Conservation (phyloP, 768 basidiomycete genomes). For the Daedaleopsis nitida region DNA sequence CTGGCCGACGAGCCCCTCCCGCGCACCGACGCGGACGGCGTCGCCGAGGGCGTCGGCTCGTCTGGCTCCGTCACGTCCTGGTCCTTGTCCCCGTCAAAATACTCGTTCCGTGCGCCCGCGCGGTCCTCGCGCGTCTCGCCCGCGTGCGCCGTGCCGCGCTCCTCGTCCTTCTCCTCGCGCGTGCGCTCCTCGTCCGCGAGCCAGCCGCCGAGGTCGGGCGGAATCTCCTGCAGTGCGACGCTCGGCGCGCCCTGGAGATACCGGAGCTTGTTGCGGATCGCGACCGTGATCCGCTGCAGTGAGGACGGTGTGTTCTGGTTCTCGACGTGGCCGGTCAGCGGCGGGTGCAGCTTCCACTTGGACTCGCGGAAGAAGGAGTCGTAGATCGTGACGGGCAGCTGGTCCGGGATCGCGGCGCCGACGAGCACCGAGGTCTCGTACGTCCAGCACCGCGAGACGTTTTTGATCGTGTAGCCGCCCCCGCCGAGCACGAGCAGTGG, state of each 20-base stretch:
- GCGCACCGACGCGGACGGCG: conserved; percentile 34
- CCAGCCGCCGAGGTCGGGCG: conserved; percentile 83
- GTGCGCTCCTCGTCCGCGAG: conserved; percentile 72
- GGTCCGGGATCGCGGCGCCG: conserved; percentile 79
- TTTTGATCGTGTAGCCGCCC: conserved; percentile 96
- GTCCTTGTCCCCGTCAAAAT: conserved; percentile 73
- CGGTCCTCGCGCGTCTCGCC: conserved; percentile 60
- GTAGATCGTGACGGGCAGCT: conserved; percentile 87
- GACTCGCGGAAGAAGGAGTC: conserved; percentile 92
- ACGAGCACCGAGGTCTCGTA: conserved; percentile 96
- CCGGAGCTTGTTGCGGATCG: conserved; percentile 83
- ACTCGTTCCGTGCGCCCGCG: conserved; percentile 63
- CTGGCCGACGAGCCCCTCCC: conserved; percentile 22
- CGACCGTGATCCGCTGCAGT: conserved; percentile 85
- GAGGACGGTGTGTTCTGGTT: conserved; percentile 87
- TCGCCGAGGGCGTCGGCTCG: conserved; percentile 5
- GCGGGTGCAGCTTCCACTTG: conserved; percentile 91
- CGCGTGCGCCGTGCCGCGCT: conserved; percentile 54
- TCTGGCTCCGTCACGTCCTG: conserved; percentile 46
- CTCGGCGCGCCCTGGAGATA: conserved; percentile 97
- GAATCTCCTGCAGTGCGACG: conserved; percentile 95
- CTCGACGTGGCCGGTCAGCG: conserved; percentile 87
- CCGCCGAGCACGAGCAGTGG: conserved; percentile 92
- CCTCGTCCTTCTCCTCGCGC: conserved; percentile 71
- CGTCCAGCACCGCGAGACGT: conserved; percentile 98